Base-by-base conservation (phyloP, 129 eudicot genomes). In the Kitagawia praeruptora region DNA sequence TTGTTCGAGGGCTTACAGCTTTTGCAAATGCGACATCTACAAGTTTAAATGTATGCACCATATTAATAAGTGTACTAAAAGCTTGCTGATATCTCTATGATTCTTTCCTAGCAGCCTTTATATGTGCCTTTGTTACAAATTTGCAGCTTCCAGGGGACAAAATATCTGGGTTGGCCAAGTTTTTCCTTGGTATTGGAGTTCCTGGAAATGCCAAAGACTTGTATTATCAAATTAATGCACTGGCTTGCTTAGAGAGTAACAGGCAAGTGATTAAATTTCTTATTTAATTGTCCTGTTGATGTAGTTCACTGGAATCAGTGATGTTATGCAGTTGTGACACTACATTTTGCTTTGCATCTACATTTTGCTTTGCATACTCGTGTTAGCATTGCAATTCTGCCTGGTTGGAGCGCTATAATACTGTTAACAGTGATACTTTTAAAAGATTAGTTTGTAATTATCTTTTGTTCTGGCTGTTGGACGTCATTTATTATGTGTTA, bases 161-260 rank as follows among this genome's bases (percentile, higher is more conserved):
- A 80, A 81, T 95, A 31, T 81, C 89, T 82, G 97, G 98, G n/a
- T 81, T 95, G 89, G 99, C 97, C 64, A 95, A 87, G 71, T 95
- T 87, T 86, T 90, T 95, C 75, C 99, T 95, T 77, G 91, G 93
- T 23, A 73, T 90, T 90, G 99, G 94, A 79, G 77, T 85, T 76
- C 96, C 96, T 79, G 97, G 94, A 44, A 89, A 87, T 82, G 85
- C 90, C 83, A 86, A 95, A 67, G 97, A 95, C 83, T 84, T 95
- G 82, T 95, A 80, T 87, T 75, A 89, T 85, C 99, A 95, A 83
- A 87, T 92, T 77, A 90, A 92, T 54, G 86, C 97, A 71, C 82
- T 95, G 34, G 84, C 89, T 80, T 86, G 81, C 87, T 83, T 95
- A 85, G 97, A 95, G 79, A 85, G 85, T 82, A 90, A 90, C 75